A percentile compares a stretch with the other conserved stretches of the same genome.
phyloP scores from a whole-genome alignment of 139 green algal genomes.

The Haematococcus sp. region DNA sequence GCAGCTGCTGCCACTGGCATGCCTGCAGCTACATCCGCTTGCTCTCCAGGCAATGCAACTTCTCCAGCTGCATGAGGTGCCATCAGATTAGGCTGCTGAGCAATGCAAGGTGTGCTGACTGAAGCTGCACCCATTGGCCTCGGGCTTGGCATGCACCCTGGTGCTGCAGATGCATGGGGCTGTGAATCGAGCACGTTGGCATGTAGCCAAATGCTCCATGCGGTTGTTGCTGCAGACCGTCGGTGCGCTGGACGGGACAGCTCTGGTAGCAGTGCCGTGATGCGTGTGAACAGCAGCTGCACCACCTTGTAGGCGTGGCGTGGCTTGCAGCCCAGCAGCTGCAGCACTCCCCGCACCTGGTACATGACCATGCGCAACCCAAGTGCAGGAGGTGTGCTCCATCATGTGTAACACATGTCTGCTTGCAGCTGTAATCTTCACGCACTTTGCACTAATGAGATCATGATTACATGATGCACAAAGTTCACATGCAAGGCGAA shows the following conservation, averaged over 20 bases:
- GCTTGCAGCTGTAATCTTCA: too few relatives aligned
- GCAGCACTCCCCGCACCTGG: conserved; percentile 60
- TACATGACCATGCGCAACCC: too few relatives aligned
- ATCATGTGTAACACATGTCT: too few relatives aligned
- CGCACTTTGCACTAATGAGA: too few relatives aligned
- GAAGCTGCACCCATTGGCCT: background rate
- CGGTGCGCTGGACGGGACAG: background rate
- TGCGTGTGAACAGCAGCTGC: conserved; percentile 7
- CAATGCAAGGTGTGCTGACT: background rate
- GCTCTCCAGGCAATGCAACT: too few relatives aligned
- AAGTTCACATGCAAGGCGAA: too few relatives aligned
- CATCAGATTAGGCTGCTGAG: too few relatives aligned
- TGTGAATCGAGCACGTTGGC: background rate
- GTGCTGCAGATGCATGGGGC: background rate
- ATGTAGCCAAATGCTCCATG: background rate
- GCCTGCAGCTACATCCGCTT: background rate
- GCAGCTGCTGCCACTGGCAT: background rate
- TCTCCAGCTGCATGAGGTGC: too few relatives aligned
- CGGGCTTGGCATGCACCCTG: too few relatives aligned
- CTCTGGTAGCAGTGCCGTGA: background rate
- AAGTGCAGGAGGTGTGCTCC: too few relatives aligned
- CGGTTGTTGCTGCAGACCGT: background rate
- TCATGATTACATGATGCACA: too few relatives aligned
- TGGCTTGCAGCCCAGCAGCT: conserved; percentile 78
- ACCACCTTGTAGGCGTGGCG: conserved; percentile 61